A percentile compares a stretch with the other conserved stretches of the same genome.
Evolutionary conservation across 2,329 filamentous ascomycete genomes (phyloP).

Genomic region (Didymella sp.): DNA sequence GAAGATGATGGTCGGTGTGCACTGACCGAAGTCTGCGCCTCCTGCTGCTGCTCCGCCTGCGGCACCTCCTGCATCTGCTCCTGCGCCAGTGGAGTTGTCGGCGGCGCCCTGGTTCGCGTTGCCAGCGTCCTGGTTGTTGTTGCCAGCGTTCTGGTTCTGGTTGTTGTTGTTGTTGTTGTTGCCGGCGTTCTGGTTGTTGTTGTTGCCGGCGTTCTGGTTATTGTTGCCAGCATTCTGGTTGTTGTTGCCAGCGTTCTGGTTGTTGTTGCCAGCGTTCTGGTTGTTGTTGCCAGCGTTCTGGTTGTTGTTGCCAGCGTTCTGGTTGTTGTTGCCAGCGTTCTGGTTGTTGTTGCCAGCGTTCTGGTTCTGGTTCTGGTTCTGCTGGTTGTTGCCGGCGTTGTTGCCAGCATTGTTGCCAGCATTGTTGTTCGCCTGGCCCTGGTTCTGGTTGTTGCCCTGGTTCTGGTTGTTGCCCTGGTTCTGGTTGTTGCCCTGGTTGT

Average conservation of each 20-base stretch:
- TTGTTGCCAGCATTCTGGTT: constrained; percentile 18
- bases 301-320: constrained; percentile 6
- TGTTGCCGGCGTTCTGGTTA: constrained; percentile 20
- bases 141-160: constrained; percentile 18
- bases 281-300: constrained; percentile 19
- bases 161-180: constrained; percentile 17
- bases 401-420: not conserved
- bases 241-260: constrained; percentile 21
- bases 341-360: constrained; percentile 23
- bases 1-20: constrained; percentile 65
- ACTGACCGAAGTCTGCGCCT: constrained; percentile 46
- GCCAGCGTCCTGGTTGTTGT: constrained; percentile 6
- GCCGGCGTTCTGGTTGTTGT: constrained; percentile 1
- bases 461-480: constrained; percentile 17
- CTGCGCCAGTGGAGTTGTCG: constrained; percentile 12
- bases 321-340: constrained; percentile 17
- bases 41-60: constrained; percentile 17
- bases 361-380: constrained; percentile 19
- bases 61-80: constrained; percentile 13
- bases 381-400: constrained; percentile 18
- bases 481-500: constrained; percentile 15
- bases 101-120: constrained; percentile 22
- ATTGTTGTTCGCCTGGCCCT: constrained; percentile 3
- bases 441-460: constrained; percentile 10
- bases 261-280: constrained; percentile 22